These are phyloP conservation scores for Paraphoma chrysanthemicola DNA, from an alignment of 2,329 filamentous ascomycete species.

Conservation along the genomic window DNA sequence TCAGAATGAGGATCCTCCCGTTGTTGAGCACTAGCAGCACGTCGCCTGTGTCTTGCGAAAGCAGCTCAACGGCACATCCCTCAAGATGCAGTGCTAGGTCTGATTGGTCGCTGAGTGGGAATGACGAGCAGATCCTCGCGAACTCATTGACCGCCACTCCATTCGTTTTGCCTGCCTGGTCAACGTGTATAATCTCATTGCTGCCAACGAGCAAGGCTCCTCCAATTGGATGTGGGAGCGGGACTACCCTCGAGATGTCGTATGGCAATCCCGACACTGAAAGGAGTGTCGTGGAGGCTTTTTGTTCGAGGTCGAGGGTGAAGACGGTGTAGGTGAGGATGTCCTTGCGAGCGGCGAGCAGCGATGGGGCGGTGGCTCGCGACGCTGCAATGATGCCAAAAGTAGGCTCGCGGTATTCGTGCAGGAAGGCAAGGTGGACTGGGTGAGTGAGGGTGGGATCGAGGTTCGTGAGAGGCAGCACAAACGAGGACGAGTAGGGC, in stretches of 20 bases:
- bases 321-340: constrained; percentile 91
- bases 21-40: constrained; percentile 81
- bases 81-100: constrained; percentile 81
- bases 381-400: constrained; percentile 91
- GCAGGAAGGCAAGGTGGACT: constrained; percentile 87
- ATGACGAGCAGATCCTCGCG: constrained; percentile 80
- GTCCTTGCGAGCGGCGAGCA: constrained; percentile 80
- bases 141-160: constrained; percentile 93
- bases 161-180: constrained; percentile 92
- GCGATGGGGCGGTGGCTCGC: constrained; percentile 72
- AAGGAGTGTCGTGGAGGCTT: constrained; percentile 89
- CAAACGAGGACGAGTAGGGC: constrained; percentile 90
- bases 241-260: constrained; percentile 82
- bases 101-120: constrained; percentile 85
- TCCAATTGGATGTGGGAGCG: constrained; percentile 84
- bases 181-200: constrained; percentile 93
- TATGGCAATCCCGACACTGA: constrained; percentile 86
- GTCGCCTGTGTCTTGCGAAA: constrained; percentile 80
- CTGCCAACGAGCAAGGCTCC: constrained; percentile 85
- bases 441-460: constrained; percentile 88
- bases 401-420: constrained; percentile 97
- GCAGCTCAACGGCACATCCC: constrained; percentile 75
- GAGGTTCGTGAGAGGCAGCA: constrained; percentile 85
- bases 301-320: constrained; percentile 91
- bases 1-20: constrained; percentile 76